Conservation (phyloP, 106 monocot genomes). For the Alisma plantagoaquatica region DNA sequence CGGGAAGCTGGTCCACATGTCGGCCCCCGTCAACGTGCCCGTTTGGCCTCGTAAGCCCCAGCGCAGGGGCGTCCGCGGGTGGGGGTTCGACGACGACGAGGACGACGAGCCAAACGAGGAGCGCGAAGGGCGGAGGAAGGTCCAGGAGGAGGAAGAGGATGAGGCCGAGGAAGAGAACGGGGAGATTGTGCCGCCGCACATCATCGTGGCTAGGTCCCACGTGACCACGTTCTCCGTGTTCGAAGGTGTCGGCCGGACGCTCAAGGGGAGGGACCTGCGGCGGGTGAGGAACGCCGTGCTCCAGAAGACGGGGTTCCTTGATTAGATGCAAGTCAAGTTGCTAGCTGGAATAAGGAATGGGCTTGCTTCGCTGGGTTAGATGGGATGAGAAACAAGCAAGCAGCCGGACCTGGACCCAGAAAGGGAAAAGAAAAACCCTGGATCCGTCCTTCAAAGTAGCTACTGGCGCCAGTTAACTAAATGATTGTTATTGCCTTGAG, state of each 20-base stretch:
- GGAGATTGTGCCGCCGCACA: constrained; percentile 78
- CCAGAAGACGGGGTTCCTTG: constrained; percentile 65
- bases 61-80: constrained; percentile 1
- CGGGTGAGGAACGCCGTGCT: constrained; percentile 69
- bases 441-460: too few species aligned
- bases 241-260: constrained; percentile 78
- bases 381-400: too few species aligned
- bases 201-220: constrained; percentile 67
- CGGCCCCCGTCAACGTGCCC: constrained; percentile 68
- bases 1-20: constrained; percentile 19
- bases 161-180: constrained; percentile 33
- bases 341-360: too few species aligned
- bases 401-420: too few species aligned
- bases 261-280: constrained; percentile 82
- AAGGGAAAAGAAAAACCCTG: too few species aligned
- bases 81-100: neutral
- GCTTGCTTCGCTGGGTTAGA: too few species aligned
- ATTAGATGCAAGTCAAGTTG: too few species aligned
- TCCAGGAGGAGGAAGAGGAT: constrained; percentile 5
- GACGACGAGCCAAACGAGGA: too few species aligned
- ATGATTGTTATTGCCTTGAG: too few species aligned
- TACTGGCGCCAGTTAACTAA: too few species aligned
- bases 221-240: constrained; percentile 57
- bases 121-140: too few species aligned
- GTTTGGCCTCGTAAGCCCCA: constrained; percentile 27